phyloP scores from a whole-genome alignment of 257 asterid species.

The Scutellaria baicalensis region DNA sequence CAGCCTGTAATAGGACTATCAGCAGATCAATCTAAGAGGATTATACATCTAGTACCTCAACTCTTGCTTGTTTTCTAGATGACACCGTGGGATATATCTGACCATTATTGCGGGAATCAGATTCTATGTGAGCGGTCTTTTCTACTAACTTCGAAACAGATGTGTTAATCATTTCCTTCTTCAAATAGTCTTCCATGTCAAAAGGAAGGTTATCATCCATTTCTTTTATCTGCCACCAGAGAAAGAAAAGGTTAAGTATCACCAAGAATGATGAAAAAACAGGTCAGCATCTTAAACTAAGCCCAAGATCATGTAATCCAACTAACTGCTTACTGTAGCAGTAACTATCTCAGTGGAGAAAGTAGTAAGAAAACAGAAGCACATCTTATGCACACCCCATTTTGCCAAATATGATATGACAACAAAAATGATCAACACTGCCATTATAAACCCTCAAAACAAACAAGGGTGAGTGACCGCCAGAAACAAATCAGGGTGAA shows the following conservation, averaged over 20 bases:
- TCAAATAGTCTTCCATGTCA: constrained; percentile 47
- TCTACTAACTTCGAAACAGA: constrained; percentile 24
- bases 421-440: not conserved
- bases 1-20: not conserved
- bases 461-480: not conserved
- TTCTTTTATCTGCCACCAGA: constrained; percentile 54
- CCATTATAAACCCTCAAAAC: not conserved
- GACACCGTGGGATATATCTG: constrained; percentile 20
- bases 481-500: not conserved
- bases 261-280: not conserved
- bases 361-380: not conserved
- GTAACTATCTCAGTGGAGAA: not conserved
- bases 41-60: constrained; percentile 32
- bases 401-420: not conserved
- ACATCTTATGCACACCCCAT: not conserved
- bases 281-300: not conserved
- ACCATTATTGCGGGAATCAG: constrained; percentile 27
- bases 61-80: constrained; percentile 22
- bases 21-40: constrained; percentile 2
- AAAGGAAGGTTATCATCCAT: constrained; percentile 66
- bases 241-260: constrained; percentile 2
- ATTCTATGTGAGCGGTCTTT: constrained; percentile 22
- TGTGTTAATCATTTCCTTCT: constrained; percentile 22
- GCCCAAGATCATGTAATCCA: not conserved
- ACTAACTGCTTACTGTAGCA: not conserved